phyloP scores from a whole-genome alignment of 495 filamentous ascomycete species.

The Tuber magnatum region DNA sequence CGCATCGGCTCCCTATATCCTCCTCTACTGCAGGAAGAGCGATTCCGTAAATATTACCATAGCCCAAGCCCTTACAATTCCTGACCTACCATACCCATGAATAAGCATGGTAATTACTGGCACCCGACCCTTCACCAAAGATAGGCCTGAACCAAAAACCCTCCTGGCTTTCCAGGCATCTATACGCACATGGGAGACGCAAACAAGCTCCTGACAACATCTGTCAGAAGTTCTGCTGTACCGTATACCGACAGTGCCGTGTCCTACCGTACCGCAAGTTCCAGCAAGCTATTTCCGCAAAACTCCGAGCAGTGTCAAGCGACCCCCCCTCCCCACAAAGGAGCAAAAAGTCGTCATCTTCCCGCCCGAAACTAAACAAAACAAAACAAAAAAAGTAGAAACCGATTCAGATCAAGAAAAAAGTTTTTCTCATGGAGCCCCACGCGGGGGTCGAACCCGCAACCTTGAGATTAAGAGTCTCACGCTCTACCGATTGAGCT shows the following conservation, averaged over 20 bases:
- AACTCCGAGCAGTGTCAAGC: neutral
- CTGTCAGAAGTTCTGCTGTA: neutral
- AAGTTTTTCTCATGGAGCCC: conserved; percentile 39
- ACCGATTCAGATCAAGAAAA: no score
- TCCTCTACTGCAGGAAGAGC: neutral
- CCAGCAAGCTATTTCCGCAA: neutral
- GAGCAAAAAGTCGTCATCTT: neutral
- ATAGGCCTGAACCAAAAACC: neutral
- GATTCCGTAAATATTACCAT: neutral
- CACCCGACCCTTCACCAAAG: neutral
- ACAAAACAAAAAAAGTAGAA: neutral
- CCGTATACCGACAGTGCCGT: neutral
- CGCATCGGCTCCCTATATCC: neutral
- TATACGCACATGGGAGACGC: neutral
- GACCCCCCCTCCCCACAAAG: neutral
- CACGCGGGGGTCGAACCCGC: conserved; percentile 55
- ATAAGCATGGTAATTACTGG: neutral
- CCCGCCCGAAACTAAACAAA: no score
- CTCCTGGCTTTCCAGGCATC: neutral
- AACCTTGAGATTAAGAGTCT: conserved; percentile 56
- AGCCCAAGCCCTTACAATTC: neutral
- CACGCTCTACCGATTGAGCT: conserved; percentile 56
- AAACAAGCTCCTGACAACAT: neutral
- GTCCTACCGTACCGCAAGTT: neutral
- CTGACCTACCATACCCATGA: neutral